Conservation (phyloP, 73 alveolate species). For the Breviolum minutum region DNA sequence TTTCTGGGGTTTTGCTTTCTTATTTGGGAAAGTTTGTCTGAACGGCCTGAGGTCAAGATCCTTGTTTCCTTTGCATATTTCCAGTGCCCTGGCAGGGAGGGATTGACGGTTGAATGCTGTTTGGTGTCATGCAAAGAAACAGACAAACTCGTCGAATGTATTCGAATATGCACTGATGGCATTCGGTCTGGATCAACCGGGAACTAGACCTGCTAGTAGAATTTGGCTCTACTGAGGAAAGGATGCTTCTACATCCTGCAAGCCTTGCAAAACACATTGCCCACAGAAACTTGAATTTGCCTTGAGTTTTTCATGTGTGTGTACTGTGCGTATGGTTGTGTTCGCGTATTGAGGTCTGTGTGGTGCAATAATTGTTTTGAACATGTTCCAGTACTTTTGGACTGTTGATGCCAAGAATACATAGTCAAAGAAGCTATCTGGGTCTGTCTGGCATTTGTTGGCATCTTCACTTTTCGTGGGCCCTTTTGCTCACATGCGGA, state of each 20-base stretch:
- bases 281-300: background rate
- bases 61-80: slow-evolving; percentile 75
- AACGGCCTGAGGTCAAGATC: slow-evolving; percentile 49
- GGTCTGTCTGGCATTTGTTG: too few relatives aligned
- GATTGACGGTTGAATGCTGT: too few relatives aligned
- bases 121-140: background rate
- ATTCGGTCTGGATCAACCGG: too few relatives aligned
- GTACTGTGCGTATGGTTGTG: background rate
- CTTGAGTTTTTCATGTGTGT: background rate
- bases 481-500: background rate
- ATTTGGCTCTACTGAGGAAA: background rate
- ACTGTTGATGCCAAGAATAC: too few relatives aligned
- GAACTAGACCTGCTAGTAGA: too few relatives aligned
- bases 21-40: background rate
- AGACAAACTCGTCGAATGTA: background rate
- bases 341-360: background rate
- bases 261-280: slow-evolving; percentile 41
- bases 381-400: too few relatives aligned
- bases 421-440: too few relatives aligned
- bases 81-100: slow-evolving; percentile 21
- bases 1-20: background rate
- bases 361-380: too few relatives aligned
- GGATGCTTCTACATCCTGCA: slow-evolving; percentile 70
- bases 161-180: too few relatives aligned
- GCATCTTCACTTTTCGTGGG: too few relatives aligned